These are phyloP conservation scores for Teratosphaeria nubilosa DNA, from an alignment of 2,329 filamentous ascomycete genomes.

Conservation along the genomic window DNA sequence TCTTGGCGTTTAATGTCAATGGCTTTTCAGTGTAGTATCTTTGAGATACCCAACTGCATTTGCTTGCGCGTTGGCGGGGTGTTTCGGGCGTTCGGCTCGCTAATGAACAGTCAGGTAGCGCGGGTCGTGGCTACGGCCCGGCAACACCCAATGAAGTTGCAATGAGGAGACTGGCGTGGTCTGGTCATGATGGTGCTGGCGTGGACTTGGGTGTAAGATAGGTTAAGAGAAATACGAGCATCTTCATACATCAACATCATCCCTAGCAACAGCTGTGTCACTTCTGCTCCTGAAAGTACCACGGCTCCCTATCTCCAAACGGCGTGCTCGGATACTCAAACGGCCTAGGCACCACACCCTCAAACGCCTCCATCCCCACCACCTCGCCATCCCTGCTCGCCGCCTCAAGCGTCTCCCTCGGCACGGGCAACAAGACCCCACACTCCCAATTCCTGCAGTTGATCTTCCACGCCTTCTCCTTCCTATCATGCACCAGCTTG, in stretches of 20 bases:
- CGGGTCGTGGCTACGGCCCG: not conserved
- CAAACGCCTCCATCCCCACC: slow-evolving; percentile 41
- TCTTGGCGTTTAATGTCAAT: not conserved
- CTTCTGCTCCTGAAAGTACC: slow-evolving; percentile 30
- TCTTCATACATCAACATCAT: not conserved
- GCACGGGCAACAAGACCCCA: slow-evolving; percentile 65
- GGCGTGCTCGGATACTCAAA: slow-evolving; percentile 49
- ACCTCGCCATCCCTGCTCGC: slow-evolving; percentile 8
- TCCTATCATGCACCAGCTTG: slow-evolving; percentile 60
- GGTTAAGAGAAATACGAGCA: not conserved
- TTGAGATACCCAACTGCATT: not conserved
- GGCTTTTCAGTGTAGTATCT: not conserved
- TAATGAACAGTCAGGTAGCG: not conserved
- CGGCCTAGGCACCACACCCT: slow-evolving; percentile 49
- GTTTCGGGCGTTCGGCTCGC: not conserved
- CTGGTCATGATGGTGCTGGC: not conserved
- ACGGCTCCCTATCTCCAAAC: slow-evolving; percentile 38
- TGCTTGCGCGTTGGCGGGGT: not conserved
- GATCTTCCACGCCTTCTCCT: slow-evolving; percentile 57
- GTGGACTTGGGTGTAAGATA: not conserved
- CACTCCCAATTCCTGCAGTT: slow-evolving; percentile 93
- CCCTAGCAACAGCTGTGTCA: not conserved
- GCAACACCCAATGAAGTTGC: not conserved
- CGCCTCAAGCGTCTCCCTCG: slow-evolving; percentile 9
- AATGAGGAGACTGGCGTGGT: not conserved